Percentiles rank a stretch among this genome's conserved stretches.
Evolutionary conservation across 2,329 filamentous ascomycete species (phyloP).

Genomic region (Fusarium virguliforme): DNA sequence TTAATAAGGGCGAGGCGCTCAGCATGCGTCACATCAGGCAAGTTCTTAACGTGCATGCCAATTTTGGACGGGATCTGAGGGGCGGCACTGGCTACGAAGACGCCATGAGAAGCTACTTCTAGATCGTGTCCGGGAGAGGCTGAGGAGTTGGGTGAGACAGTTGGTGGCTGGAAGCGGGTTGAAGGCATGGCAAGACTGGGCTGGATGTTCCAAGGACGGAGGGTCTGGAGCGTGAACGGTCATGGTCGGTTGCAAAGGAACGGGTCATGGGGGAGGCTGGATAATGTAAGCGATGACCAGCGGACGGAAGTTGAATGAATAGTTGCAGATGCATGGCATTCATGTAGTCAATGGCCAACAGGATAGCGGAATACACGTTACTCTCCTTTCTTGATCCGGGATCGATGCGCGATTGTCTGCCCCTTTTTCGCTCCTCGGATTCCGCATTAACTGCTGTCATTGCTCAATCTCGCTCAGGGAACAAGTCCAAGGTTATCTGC

Average conservation of each 20-base stretch:
- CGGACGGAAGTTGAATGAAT: slow-evolving; percentile 1
- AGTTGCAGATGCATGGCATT: neutral
- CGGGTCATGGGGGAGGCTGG: neutral
- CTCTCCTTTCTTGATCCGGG: neutral
- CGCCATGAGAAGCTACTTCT: slow-evolving; percentile 86
- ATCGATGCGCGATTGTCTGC: neutral
- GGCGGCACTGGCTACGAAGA: slow-evolving; percentile 86
- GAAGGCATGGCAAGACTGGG: slow-evolving; percentile 5
- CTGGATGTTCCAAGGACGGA: neutral
- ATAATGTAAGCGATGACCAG: neutral
- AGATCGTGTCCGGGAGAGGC: slow-evolving; percentile 28
- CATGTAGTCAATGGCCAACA: neutral
- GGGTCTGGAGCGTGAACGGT: neutral
- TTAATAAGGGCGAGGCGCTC: slow-evolving; percentile 80
- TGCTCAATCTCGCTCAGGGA: slow-evolving; percentile 37
- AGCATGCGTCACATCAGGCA: slow-evolving; percentile 85
- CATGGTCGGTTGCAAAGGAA: neutral
- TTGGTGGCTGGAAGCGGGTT: slow-evolving; percentile 8
- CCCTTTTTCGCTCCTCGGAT: slow-evolving; percentile 23
- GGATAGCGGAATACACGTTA: slow-evolving; percentile 8
- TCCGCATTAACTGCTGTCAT: slow-evolving; percentile 7
- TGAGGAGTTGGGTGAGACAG: slow-evolving; percentile 14
- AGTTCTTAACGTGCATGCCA: slow-evolving; percentile 87
- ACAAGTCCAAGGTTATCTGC: slow-evolving; percentile 34
- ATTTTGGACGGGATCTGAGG: slow-evolving; percentile 87